Evolutionary conservation across 2,329 filamentous ascomycete genomes (phyloP).

Genomic region (Thielaviopsis euricoi): DNA sequence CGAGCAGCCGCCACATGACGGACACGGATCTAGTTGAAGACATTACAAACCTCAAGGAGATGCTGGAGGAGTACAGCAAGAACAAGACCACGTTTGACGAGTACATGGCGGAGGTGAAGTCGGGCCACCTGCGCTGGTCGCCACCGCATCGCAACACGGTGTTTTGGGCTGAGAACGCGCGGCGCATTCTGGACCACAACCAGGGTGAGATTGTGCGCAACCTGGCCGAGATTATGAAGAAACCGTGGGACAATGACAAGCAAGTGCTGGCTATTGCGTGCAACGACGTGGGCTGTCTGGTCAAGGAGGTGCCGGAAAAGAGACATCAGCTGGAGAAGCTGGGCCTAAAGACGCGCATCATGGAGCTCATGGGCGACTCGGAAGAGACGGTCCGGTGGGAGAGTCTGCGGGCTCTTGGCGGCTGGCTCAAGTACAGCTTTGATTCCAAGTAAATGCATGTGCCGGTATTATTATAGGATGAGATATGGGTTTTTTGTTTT

Average conservation of each 20-base stretch:
- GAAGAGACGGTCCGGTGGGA: conserved; percentile 89
- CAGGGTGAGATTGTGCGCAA: conserved; percentile 64
- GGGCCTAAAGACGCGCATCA: conserved; percentile 71
- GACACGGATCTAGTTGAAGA: conserved; percentile 50
- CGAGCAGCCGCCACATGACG: conserved; percentile 43
- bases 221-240: conserved; percentile 66
- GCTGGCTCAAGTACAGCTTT: conserved; percentile 49
- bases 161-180: conserved; percentile 87
- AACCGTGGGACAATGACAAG: conserved; percentile 62
- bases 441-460: conserved; percentile 20
- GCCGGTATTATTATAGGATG: neutral
- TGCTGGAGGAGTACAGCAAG: conserved; percentile 50
- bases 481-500: neutral
- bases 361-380: conserved; percentile 82
- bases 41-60: conserved; percentile 41
- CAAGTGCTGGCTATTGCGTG: conserved; percentile 85
- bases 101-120: conserved; percentile 71
- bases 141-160: conserved; percentile 72
- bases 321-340: conserved; percentile 64
- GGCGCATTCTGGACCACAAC: conserved; percentile 69
- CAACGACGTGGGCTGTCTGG: conserved; percentile 77
- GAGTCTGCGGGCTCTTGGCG: conserved; percentile 64
- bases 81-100: conserved; percentile 71
- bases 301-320: conserved; percentile 79
- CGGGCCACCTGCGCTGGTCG: conserved; percentile 82